Conservation (phyloP, 495 filamentous ascomycete species). For the Penicillium pancosmium region DNA sequence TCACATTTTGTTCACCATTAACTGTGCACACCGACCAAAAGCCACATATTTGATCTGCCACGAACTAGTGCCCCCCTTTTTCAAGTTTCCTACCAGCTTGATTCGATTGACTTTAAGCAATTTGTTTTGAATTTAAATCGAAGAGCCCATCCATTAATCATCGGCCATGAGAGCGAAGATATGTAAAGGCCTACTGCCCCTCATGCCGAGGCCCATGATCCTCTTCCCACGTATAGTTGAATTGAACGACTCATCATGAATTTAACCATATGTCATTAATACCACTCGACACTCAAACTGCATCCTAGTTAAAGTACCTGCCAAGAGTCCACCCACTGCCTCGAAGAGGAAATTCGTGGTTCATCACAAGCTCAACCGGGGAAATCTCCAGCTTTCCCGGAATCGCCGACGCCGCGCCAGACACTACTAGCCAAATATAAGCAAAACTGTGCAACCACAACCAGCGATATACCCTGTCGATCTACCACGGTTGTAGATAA, state of each 20-base stretch:
- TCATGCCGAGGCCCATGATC: too few relatives aligned
- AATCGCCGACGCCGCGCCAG: slow-evolving; percentile 8
- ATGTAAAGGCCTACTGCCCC: too few relatives aligned
- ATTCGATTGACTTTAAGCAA: too few relatives aligned
- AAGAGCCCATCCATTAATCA: too few relatives aligned
- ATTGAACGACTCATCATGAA: not conserved
- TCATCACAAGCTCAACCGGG: slow-evolving; percentile 8
- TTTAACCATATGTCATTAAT: not conserved
- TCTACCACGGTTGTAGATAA: slow-evolving; percentile 12
- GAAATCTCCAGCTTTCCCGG: slow-evolving; percentile 16
- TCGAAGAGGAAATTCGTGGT: slow-evolving; percentile 7
- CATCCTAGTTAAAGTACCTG: not conserved
- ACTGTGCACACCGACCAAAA: too few relatives aligned
- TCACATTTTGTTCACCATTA: too few relatives aligned
- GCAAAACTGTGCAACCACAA: slow-evolving; percentile 2
- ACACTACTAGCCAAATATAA: slow-evolving; percentile 5
- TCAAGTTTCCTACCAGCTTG: too few relatives aligned
- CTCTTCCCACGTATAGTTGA: too few relatives aligned
- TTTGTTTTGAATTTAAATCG: too few relatives aligned
- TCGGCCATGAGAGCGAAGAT: too few relatives aligned
- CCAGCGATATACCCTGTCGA: not conserved
- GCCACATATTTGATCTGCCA: too few relatives aligned
- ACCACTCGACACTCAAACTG: slow-evolving; percentile 3
- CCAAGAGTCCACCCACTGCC: not conserved
- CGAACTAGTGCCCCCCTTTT: too few relatives aligned